Percentiles rank a stretch among this genome's conserved stretches.
phyloP scores from a whole-genome alignment of 352 stramenopile genomes.

The Pythium biforme region DNA sequence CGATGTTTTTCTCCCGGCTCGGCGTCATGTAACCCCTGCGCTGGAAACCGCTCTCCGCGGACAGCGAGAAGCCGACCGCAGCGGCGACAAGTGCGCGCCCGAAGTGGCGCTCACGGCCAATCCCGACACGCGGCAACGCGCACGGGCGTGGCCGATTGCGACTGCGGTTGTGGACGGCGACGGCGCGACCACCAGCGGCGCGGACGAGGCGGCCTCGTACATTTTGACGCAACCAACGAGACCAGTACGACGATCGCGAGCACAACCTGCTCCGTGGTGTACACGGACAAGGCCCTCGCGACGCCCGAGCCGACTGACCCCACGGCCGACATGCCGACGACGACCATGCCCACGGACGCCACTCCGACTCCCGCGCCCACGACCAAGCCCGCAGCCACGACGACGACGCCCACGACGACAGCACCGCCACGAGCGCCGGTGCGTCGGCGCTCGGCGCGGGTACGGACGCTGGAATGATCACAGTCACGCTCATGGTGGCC shows the following conservation, averaged over 20 bases:
- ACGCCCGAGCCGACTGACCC: too few species aligned
- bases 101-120: too few species aligned
- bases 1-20: too few species aligned
- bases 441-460: neutral
- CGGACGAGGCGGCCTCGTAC: neutral
- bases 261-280: neutral
- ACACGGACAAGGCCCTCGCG: neutral
- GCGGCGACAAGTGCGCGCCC: too few species aligned
- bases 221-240: neutral
- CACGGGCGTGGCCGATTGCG: too few species aligned
- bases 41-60: too few species aligned
- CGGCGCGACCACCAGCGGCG: neutral
- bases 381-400: neutral
- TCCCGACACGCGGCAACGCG: too few species aligned
- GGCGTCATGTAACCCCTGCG: too few species aligned
- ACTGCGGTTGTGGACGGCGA: neutral
- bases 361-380: neutral
- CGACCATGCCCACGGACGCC: neutral
- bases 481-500: constrained; percentile 3
- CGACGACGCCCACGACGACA: neutral
- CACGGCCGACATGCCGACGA: too few species aligned
- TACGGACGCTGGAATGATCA: neutral
- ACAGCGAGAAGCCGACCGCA: too few species aligned
- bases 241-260: neutral
- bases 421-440: constrained; percentile 6